Evolutionary conservation across 2,329 filamentous ascomycete species (phyloP), one percentile per base, ranked within the genome.

Genomic region (Beauveria asiatica): DNA sequence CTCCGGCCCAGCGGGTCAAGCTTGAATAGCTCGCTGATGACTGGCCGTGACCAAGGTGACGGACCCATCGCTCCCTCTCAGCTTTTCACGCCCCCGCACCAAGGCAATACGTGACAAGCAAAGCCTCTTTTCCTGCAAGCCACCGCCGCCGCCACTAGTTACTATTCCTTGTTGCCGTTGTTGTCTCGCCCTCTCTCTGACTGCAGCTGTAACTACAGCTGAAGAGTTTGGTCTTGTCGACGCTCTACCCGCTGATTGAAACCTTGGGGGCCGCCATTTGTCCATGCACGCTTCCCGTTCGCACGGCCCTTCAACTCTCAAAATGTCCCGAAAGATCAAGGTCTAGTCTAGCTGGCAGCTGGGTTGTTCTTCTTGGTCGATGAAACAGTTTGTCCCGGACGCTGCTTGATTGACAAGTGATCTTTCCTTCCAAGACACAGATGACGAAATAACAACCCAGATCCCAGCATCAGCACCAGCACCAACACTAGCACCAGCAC

Each of bases 21-120:
- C 17, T n/a, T 42, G 45, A 58, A 30, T 58, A 58, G 21, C 46
- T 51, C 23, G 56, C 37, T 44, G 13, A 37, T 58, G 56, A 58
- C 56, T 58, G 56, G 56, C 56, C 56, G 46, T 58, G 56, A 51
- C 46, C 17, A 6, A 37, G 33, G 33, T 37, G 33, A 37, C 11
- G 21, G 33, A 30, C 46, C 46, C 23, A 25, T 49, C 46, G 23
- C 48, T 30, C 5, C 48, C 48, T 50, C 48, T 54, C 53, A 41
- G 42, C 54, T 49, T 39, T 6, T 13, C 41, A 23, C 16, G 8
- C 16, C 42, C 44, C 54, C 54, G 33, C 44, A 45, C 23, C 41
- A 46, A 46, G 21, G 23, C 13, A 46, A 46, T 45, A 23, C 17
- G 41, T n/a, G 25, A 45, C 52, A 30, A n/a, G 52, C 11, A 42